Base-by-base conservation (phyloP, 2,329 filamentous ascomycete species). In the Botrytis paeoniae region DNA sequence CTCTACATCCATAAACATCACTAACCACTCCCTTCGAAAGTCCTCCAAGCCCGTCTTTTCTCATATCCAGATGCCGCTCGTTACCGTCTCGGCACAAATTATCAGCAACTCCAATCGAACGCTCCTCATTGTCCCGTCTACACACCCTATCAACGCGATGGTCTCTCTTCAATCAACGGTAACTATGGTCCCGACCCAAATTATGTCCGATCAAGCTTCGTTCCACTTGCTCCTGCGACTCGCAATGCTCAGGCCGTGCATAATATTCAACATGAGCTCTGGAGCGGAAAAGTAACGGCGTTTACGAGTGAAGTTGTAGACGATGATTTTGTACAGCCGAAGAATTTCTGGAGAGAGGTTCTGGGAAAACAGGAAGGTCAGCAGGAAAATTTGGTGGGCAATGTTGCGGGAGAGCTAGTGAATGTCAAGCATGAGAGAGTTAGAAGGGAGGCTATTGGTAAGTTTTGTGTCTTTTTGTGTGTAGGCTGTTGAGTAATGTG, bases 31-130 rank as follows among this genome's bases (percentile, higher is more conserved):
- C 22, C 25, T 43, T 25, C n/a, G 4, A 29, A 35, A 57, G 60
- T 59, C 3, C 82, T 89, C 0, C 86, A 89, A 78, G 84, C 85
- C 5, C 83, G 86, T 4, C 83, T 87, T 81, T 88, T 89, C 76
- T 82, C 85, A 32, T 89, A 89, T 75, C 84, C 85, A 0, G 87
- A 89, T 74, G 84, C 87, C 45, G 85, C 87, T 62, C 84, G 87
- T 70, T 86, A 90, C 79, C 85, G 88, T 48, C 70, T 72, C 48
- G 81, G 89, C 20, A 84, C 83, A 35, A 90, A 90, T 81, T 89
- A 88, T 78, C 84, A 88, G 75, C 85, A 87, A 75, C 74, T 77
- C 18, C 73, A 74, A 1, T 64, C 74, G 8, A 76, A 76, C 45
- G 29, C 18, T 10, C 65, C 76, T 3, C 64, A 70, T 35, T 64